Base-by-base conservation (phyloP, 108 stramenopile species). In the Cyclotella kingstonii region DNA sequence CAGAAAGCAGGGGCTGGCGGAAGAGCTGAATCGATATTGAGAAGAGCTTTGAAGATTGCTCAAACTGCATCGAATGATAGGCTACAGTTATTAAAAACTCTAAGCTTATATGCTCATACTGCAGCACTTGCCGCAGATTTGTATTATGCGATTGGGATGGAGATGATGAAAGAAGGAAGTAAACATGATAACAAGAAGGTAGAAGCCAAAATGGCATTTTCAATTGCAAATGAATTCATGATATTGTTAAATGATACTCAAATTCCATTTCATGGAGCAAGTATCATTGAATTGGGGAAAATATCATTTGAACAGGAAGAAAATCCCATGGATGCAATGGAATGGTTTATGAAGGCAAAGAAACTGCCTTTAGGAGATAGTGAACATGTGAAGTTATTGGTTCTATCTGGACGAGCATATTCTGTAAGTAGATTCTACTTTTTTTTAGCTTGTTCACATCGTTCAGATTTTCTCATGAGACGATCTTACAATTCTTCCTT, bases 81-180 rank as follows among this genome's bases (percentile, higher is more conserved):
- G 40, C 27, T 75, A 30, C 59, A 79, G 28, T 29, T 42, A 7
- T 42, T 79, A 47, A 41, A 38, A 28, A 14, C 34, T 29, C 21
- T 79, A 41, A 68, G 54, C 53, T 34, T 44, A 39, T 57, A 63
- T 33, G 72, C 78, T 11, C 72, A 73, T 39, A 75, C 78, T 44
- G 56, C 44, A 36, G 68, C 55, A 35, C 33, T 70, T 29, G 78
- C 78, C 28, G 61, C 78, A 36, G 78, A 74, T 57, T 30, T 75
- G 7, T 69, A 79, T 55, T 58, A 53, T 46, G 73, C 68, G 30
- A 63, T 79, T 41, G 78, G 78, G 14, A 50, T 54, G 61, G 78
- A 79, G 33, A 41, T 70, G 18, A 21, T 35, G 47, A 54, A 39
- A 18, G 60, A 67, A 35, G 65, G 43, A 10, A 70, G 44, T 25